phyloP scores from a whole-genome alignment of 2,329 filamentous ascomycete species.

The Xylariaceae sp. region DNA sequence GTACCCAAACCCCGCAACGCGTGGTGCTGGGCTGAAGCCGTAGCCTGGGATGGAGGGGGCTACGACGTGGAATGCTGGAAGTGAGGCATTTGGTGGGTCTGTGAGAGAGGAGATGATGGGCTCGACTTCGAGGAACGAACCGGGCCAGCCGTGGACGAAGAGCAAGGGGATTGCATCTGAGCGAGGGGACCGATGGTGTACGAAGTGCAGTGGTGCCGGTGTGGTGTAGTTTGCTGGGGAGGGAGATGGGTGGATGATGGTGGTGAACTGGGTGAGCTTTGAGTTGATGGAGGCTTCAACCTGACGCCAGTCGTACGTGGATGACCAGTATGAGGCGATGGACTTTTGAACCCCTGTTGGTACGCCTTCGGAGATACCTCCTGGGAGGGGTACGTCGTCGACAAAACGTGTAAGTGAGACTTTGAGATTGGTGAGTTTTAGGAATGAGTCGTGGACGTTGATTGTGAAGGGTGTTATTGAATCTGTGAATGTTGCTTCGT shows the following conservation, averaged over 20 bases:
- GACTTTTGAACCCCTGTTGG: neutral
- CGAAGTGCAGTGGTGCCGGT: slow-evolving; percentile 1
- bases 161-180: neutral
- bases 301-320: neutral
- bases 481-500: neutral
- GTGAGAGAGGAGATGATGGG: neutral
- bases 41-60: slow-evolving; percentile 2
- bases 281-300: slow-evolving; percentile 1
- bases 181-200: neutral
- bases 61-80: slow-evolving; percentile 3
- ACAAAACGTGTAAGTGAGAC: neutral
- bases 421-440: neutral
- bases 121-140: neutral
- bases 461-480: neutral
- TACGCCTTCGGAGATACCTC: neutral
- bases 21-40: slow-evolving; percentile 1
- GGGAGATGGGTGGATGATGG: neutral
- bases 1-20: neutral
- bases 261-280: neutral
- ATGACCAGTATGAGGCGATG: slow-evolving; percentile 1
- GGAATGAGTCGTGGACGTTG: neutral
- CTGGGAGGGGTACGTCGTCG: neutral
- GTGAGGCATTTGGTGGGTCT: neutral
- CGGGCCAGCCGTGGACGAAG: slow-evolving; percentile 5
- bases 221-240: neutral